Percentiles rank a stretch among this genome's conserved stretches.
Conservation (phyloP, 2,329 filamentous ascomycete genomes). For the Colletotrichum sp. region DNA sequence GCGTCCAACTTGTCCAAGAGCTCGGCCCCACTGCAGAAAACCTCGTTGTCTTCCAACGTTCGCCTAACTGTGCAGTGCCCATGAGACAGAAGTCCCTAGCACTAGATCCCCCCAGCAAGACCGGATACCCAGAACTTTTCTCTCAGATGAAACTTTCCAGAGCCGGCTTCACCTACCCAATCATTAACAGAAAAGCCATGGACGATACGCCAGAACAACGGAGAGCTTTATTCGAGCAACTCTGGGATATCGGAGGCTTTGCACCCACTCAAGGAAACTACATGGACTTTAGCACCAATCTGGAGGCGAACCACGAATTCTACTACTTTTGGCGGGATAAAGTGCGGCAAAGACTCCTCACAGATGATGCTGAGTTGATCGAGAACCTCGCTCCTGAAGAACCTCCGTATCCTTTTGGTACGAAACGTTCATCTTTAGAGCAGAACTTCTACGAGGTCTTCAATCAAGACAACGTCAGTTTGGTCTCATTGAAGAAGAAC, state of each 20-base stretch:
- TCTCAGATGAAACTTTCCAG: not conserved
- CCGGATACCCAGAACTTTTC: not conserved
- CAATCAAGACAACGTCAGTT: slow-evolving; percentile 43
- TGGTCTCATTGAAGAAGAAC: slow-evolving; percentile 39
- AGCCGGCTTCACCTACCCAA: not conserved
- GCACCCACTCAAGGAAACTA: not conserved
- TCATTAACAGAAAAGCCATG: not conserved
- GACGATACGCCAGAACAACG: not conserved
- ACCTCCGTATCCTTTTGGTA: slow-evolving; percentile 9
- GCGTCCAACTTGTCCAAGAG: slow-evolving; percentile 25
- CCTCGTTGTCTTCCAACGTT: slow-evolving; percentile 24
- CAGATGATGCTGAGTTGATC: not conserved
- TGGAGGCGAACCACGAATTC: not conserved
- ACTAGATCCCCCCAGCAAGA: not conserved
- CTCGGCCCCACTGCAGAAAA: slow-evolving; percentile 19
- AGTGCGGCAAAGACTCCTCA: not conserved
- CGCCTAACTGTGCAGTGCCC: slow-evolving; percentile 19
- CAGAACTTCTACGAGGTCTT: slow-evolving; percentile 48
- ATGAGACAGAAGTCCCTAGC: not conserved
- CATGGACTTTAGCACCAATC: not conserved
- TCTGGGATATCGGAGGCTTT: not conserved
- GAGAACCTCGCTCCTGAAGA: not conserved
- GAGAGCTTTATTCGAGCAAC: not conserved
- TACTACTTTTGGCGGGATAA: not conserved
- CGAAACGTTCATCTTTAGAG: slow-evolving; percentile 47